Conservation (phyloP, 75 land plant species). For the Gnetum montanum region DNA sequence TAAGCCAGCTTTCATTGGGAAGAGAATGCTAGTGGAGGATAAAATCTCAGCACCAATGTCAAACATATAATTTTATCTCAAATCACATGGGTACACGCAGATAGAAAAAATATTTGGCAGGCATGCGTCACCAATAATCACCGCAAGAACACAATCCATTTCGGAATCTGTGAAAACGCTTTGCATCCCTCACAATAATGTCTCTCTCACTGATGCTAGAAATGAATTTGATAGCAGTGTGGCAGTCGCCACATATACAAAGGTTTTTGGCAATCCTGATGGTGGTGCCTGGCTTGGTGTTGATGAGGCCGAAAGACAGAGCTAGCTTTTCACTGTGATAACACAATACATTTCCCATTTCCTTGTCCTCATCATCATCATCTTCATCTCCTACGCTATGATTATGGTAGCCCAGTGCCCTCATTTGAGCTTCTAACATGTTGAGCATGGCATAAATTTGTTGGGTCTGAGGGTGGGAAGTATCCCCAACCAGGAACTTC, state of each 20-base stretch:
- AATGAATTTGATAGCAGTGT: not conserved
- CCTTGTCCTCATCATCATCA: not conserved
- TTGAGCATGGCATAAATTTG: not conserved
- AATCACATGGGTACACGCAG: too few species aligned
- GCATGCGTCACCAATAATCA: not conserved
- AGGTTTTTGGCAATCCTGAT: not conserved
- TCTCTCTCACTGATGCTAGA: not conserved
- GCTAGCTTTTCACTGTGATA: not conserved
- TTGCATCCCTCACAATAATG: not conserved
- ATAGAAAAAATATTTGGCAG: too few species aligned
- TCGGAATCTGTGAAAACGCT: not conserved
- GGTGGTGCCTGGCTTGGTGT: not conserved
- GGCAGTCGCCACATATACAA: not conserved
- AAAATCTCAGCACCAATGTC: too few species aligned
- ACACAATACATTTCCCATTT: not conserved
- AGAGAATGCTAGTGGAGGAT: too few species aligned
- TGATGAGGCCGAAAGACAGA: not conserved
- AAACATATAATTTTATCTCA: too few species aligned
- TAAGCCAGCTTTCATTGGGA: too few species aligned
- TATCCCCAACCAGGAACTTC: slow-evolving; percentile 29
- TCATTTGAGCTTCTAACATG: not conserved
- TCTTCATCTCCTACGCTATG: not conserved
- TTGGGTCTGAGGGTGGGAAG: not conserved
- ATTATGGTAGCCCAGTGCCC: not conserved
- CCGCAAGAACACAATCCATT: not conserved